Percentiles rank a stretch among this genome's conserved stretches.
Conservation (phyloP, 2,329 filamentous ascomycete genomes). For the Trichoderma koningii region DNA sequence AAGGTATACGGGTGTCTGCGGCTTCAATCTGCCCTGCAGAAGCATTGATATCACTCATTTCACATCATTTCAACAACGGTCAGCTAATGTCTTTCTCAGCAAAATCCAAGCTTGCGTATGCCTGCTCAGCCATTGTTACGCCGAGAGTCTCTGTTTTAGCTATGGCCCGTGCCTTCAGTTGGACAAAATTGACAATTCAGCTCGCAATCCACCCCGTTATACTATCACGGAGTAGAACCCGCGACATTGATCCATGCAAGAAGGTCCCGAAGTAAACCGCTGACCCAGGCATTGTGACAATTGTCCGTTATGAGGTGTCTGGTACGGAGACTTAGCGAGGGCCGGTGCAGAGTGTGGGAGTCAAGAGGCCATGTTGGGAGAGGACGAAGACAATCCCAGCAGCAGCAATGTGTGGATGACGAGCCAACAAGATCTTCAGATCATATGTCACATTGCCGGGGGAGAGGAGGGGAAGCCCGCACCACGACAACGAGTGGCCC, state of each 20-base stretch:
- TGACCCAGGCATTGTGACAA: not conserved
- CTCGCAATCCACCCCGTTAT: not conserved
- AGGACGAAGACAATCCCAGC: conserved; percentile 1
- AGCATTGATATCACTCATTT: not conserved
- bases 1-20: not conserved
- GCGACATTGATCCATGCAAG: not conserved
- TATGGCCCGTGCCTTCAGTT: conserved; percentile 12
- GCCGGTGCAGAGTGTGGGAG: conserved; percentile 5
- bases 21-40: not conserved
- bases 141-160: not conserved
- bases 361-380: not conserved
- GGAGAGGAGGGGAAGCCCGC: conserved; percentile 5
- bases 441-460: conserved; percentile 26
- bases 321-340: not conserved
- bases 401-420: conserved; percentile 8
- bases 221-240: not conserved
- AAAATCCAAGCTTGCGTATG: conserved; percentile 10
- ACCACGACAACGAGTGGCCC: conserved; percentile 3
- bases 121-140: not conserved
- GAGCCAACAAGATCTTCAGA: conserved; percentile 24
- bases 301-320: conserved; percentile 5
- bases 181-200: not conserved
- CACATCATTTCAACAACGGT: conserved; percentile 1
- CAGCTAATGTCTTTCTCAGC: not conserved
- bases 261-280: conserved; percentile 5